Conservation (phyloP, 2,329 filamentous ascomycete species). For the Stagonosporopsis vannaccii region DNA sequence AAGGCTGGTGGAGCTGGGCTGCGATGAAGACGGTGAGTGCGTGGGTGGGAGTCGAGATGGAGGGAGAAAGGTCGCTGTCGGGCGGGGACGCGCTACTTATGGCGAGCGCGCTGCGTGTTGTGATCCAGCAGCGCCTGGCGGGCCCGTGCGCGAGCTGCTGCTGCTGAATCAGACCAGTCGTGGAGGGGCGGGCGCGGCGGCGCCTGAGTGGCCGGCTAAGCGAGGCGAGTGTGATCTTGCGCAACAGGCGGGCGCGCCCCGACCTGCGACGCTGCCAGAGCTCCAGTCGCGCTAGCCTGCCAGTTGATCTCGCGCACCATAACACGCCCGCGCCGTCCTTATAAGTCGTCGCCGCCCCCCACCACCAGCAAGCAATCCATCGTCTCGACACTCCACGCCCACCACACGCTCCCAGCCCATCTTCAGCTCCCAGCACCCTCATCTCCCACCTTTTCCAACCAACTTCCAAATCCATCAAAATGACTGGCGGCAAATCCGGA, state of each 20-base stretch:
- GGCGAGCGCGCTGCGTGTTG: constrained; percentile 50
- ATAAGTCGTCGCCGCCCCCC: constrained; percentile 50
- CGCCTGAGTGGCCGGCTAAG: constrained; percentile 23
- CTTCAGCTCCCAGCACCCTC: constrained; percentile 21
- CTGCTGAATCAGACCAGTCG: constrained; percentile 15
- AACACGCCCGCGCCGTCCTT: constrained; percentile 49
- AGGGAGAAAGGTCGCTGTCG: constrained; percentile 49
- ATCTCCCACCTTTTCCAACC: constrained; percentile 38
- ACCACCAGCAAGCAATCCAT: constrained; percentile 51
- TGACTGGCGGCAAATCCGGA: constrained; percentile 99
- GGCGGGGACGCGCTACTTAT: constrained; percentile 54
- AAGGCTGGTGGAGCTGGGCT: constrained; percentile 29
- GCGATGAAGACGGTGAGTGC: constrained; percentile 34
- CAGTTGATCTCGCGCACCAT: constrained; percentile 52
- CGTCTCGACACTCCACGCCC: constrained; percentile 45
- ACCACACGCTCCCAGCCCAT: constrained; percentile 36
- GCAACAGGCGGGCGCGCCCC: constrained; percentile 22
- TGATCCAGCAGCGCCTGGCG: constrained; percentile 46
- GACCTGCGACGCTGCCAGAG: constrained; percentile 27
- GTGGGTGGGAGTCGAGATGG: constrained; percentile 50
- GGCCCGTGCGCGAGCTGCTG: constrained; percentile 37
- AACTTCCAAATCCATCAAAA: constrained; percentile 70
- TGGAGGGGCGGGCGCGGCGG: constrained; percentile 31
- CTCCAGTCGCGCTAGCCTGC: constrained; percentile 39
- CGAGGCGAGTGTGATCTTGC: constrained; percentile 36